A percentile compares a stretch with the other conserved stretches of the same genome.
These are phyloP conservation scores for Penicillium malachiteum DNA, from an alignment of 495 filamentous ascomycete species.

Conservation along the genomic window DNA sequence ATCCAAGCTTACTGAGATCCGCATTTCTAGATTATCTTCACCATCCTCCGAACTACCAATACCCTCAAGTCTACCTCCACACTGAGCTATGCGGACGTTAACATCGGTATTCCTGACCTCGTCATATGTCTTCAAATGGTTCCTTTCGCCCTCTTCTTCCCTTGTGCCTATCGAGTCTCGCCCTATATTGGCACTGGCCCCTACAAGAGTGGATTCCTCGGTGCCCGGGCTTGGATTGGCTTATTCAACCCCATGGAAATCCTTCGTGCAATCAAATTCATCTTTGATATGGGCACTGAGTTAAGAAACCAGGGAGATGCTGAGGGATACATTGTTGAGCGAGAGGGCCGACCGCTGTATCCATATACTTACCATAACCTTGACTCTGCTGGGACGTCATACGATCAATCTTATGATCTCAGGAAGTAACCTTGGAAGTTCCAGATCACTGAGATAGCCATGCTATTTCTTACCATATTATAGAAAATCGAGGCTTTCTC, in stretches of 20 bases:
- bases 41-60: constrained; percentile 26
- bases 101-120: constrained; percentile 32
- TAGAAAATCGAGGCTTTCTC: no score
- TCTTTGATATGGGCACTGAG: not conserved
- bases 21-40: constrained; percentile 26
- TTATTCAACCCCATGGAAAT: constrained; percentile 13
- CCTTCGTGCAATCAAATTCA: constrained; percentile 10
- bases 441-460: no score
- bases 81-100: constrained; percentile 32
- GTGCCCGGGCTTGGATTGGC: constrained; percentile 11
- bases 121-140: constrained; percentile 38
- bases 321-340: not conserved
- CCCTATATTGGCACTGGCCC: constrained; percentile 15
- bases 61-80: constrained; percentile 20
- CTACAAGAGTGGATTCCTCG: constrained; percentile 18
- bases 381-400: not conserved
- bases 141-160: constrained; percentile 31
- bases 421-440: not conserved
- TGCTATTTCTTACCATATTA: no score
- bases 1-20: not conserved
- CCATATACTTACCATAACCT: not conserved
- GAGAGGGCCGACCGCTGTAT: not conserved
- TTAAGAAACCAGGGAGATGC: not conserved
- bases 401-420: not conserved
- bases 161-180: constrained; percentile 27